Base-by-base conservation (phyloP, 768 basidiomycete species). In the Leccinellum rugosiceps region DNA sequence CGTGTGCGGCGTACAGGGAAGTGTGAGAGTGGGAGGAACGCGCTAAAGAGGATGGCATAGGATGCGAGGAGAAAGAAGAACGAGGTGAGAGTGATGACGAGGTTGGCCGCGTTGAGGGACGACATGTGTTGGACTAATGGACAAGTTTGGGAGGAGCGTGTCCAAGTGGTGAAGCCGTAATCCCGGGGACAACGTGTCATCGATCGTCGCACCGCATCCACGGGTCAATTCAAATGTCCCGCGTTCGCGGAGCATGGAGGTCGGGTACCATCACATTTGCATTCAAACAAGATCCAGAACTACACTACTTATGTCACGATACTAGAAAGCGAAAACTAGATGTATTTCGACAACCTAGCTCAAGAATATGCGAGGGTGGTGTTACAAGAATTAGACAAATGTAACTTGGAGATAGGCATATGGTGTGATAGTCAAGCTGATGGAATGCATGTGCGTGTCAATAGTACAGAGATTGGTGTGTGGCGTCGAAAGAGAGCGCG, bases 31-130 rank as follows among this genome's bases (percentile, higher is more conserved):
- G 87, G 85, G 46, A 85, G 62, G 67, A 90, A 83, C 44, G 85
- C 79, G 65, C 85, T 84, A 66, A 89, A 77, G 35, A 91, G 75
- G 45, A 86, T 72, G 25, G 85, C 84, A 72, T 89, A 86, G 60
- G 77, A 79, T 43, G 81, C 83, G 47, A 85, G 19, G 17, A 77
- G 57, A 65, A 89, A 82, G 71, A 89, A 86, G 13, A 78, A 47
- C 30, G 73, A 57, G 41, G 86, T 79, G 28, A 76, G 62, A 32
- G 66, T 62, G 54, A 88, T 63, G 62, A 84, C 70, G 58, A 77
- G 60, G 66, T 82, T 78, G 15, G 85, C 86, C 26, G 63, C 61
- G 58, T 76, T 68, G 48, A 69, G 63, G 57, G 61, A 56, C 52
- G 58, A 35, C 64, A 72, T 74, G 71, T 63, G 60, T 62, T 58